Percentiles rank a stretch among this genome's conserved stretches.
Evolutionary conservation across 192 early-diverging fungal species (phyloP).

Genomic region (Allomyces macrogynus): DNA sequence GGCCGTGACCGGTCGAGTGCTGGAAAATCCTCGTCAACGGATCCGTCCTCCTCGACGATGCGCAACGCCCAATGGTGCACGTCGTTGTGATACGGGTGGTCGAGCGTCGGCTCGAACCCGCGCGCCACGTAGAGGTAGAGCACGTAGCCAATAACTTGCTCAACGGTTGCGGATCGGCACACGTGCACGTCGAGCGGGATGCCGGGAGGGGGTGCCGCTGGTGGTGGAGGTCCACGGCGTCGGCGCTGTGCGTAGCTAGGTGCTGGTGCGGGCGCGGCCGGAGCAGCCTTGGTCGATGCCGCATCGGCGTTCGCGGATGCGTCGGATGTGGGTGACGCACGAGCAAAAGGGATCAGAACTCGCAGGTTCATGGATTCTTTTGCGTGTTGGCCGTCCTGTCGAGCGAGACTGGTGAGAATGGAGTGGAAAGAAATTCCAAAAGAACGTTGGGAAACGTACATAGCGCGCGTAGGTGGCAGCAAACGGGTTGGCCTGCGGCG

Average conservation of each 20-base stretch:
- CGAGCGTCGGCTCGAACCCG: conserved; percentile 36
- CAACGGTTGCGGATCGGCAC: conserved; percentile 58
- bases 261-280: too few relatives aligned
- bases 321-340: not conserved
- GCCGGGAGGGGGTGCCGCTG: conserved; percentile 4
- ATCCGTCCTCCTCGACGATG: conserved; percentile 89
- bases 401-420: not conserved
- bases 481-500: not conserved
- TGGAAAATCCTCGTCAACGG: conserved; percentile 90
- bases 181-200: conserved; percentile 45
- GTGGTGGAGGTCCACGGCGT: too few relatives aligned
- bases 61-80: conserved; percentile 69
- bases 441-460: not conserved
- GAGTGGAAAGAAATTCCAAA: not conserved
- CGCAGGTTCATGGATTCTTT: not conserved
- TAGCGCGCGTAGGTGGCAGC: not conserved
- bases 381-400: not conserved
- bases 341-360: not conserved
- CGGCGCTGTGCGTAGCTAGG: too few relatives aligned
- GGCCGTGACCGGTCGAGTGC: conserved; percentile 72
- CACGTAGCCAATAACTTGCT: conserved; percentile 83
- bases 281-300: too few relatives aligned
- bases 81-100: conserved; percentile 28
- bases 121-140: conserved; percentile 74
- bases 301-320: not conserved